Conservation (phyloP, 495 filamentous ascomycete species). For the Penicillium subrubescens region DNA sequence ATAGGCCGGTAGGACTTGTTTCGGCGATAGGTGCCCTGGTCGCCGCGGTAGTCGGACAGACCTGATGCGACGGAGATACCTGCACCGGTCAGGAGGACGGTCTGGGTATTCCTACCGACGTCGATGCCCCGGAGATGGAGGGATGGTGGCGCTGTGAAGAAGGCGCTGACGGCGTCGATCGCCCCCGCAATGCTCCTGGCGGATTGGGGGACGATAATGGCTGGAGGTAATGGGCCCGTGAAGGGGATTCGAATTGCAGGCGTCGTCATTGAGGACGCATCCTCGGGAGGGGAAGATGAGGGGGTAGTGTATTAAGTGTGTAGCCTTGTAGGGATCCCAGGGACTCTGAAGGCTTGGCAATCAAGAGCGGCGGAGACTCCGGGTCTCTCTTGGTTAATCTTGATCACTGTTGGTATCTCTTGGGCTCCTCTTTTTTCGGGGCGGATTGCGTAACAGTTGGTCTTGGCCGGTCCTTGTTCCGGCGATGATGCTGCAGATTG, state of each 20-base stretch:
- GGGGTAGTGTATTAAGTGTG: not conserved
- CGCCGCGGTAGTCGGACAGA: slow-evolving; percentile 88
- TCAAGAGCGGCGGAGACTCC: slow-evolving; percentile 5
- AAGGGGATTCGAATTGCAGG: slow-evolving; percentile 88
- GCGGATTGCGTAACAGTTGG: not conserved
- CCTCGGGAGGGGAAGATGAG: slow-evolving; percentile 13
- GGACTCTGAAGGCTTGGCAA: not conserved
- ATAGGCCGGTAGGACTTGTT: slow-evolving; percentile 90
- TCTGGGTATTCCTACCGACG: slow-evolving; percentile 50
- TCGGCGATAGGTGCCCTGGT: slow-evolving; percentile 86
- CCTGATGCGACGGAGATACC: slow-evolving; percentile 93
- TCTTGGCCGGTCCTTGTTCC: slow-evolving; percentile 15
- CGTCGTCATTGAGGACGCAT: slow-evolving; percentile 58
- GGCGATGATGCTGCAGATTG: not conserved
- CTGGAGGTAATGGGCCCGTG: slow-evolving; percentile 78
- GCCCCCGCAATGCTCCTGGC: slow-evolving; percentile 73
- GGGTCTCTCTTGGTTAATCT: not conserved
- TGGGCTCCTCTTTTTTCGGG: not conserved
- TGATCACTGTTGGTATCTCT: not conserved
- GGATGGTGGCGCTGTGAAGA: slow-evolving; percentile 64
- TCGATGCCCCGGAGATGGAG: slow-evolving; percentile 49
- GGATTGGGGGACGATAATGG: slow-evolving; percentile 69
- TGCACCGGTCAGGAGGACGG: slow-evolving; percentile 86
- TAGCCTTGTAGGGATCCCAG: not conserved
- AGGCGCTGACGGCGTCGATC: slow-evolving; percentile 70